Evolutionary conservation across 2,329 filamentous ascomycete species (phyloP).

Genomic region (Arthrobotrys iridis): DNA sequence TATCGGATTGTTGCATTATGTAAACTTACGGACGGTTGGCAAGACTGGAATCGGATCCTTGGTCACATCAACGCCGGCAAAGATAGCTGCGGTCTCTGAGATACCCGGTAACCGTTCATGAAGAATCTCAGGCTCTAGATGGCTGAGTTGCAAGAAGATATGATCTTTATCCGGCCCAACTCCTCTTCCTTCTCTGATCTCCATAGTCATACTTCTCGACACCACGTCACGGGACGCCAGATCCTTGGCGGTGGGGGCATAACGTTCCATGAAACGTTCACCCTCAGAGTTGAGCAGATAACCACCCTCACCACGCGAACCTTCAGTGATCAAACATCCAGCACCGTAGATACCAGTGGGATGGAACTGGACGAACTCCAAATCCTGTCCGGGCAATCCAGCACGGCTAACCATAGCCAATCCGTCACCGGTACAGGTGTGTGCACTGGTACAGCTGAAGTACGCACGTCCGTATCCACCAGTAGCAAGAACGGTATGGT

Average conservation of each 20-base stretch:
- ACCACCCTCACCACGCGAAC: constrained; percentile 96
- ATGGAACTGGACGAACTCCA: constrained; percentile 99
- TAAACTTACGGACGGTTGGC: constrained; percentile 63
- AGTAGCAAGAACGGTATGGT: constrained; percentile 96
- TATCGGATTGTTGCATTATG: not conserved
- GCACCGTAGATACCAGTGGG: constrained; percentile 99
- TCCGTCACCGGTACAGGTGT: constrained; percentile 98
- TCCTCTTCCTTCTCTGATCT: constrained; percentile 97
- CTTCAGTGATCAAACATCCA: constrained; percentile 96
- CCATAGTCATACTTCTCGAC: constrained; percentile 96
- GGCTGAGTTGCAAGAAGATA: constrained; percentile 97
- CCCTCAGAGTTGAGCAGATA: constrained; percentile 97
- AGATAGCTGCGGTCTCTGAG: constrained; percentile 97
- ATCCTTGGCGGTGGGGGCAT: constrained; percentile 97
- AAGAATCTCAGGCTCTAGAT: constrained; percentile 89
- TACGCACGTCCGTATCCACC: constrained; percentile 98
- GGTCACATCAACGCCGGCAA: constrained; percentile 93
- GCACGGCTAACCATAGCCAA: constrained; percentile 99
- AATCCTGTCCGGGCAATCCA: constrained; percentile 97
- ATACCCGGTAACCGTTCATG: constrained; percentile 98
- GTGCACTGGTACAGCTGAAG: constrained; percentile 97
- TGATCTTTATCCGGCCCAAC: constrained; percentile 97
- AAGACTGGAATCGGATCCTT: constrained; percentile 71
- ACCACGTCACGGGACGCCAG: constrained; percentile 95
- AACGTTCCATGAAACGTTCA: constrained; percentile 99